Base-by-base conservation (phyloP, 805 yeast species). In the Myxozyma geophila region DNA sequence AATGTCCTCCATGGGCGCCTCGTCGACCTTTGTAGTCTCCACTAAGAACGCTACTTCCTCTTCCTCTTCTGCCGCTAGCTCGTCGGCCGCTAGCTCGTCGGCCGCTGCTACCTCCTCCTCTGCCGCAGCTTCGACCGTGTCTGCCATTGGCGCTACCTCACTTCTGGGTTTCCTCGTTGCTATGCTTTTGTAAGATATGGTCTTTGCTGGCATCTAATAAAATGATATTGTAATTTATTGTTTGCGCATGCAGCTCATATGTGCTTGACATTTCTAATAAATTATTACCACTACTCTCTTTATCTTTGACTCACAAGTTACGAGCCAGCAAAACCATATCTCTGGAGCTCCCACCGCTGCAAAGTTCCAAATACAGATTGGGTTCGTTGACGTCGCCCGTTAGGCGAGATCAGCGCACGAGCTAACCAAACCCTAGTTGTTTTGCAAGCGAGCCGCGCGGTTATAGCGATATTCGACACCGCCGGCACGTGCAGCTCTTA, bases 41-140 rank as follows among this genome's bases (percentile, higher is more conserved):
- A 39, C 62, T 28, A 37, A 47, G 46, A 13, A 56, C 17, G 39
- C 51, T 21, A 49, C 64, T 15, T 12, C 37, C 66, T 35, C 28
- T 17, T 36, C 64, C 35, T 19, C 54, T 17, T 37, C 56, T 12
- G 35, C 44, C 33, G 46, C 44, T 46, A n/a, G 48, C 56, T 36
- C 48, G 12, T 36, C 63, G 7, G 39, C 44, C 10, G 53, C 43
- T 17, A n/a, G 15, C 43, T 50, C 54, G 15, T 39, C 55, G 19
- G 28, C 55, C 36, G 36, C 41, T 12, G 46, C 35, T 12, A 17
- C 55, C 46, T 52, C 55, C 46, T 37, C 55, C 23, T 17, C 57
- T 33, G 39, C 51, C 19, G 66, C 52, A 12, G 49, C 58, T 21
- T 43, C 66, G 37, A 52, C 62, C 23, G 58, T 37, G 41, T 33